Base-by-base conservation (phyloP, 176 grass and related monocot species). In the Chrysopogon serrulatus region DNA sequence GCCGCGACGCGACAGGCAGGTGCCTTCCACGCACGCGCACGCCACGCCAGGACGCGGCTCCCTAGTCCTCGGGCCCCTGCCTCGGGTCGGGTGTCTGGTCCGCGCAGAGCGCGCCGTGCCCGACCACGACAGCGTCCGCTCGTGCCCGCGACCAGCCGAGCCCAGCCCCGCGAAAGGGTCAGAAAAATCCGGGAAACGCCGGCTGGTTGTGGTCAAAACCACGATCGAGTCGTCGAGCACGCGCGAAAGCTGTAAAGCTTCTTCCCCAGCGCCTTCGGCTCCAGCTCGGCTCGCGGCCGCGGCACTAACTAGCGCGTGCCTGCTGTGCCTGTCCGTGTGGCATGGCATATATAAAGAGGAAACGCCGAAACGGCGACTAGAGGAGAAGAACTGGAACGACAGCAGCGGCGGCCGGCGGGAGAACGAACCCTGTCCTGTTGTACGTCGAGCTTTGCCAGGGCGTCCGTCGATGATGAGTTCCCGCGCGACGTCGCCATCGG, bases 221-320 rank as follows among this genome's bases (percentile, higher is more conserved):
- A 19, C 26, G 42, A 73, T 73, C 70, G 24, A 26, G 69, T 73
- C 70, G 26, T 73, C 40, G 7, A 26, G 42, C 11, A 23, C 30
- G 28, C 36, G 71, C 30, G 69, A 70, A 62, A 61, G 69, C 87
- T 43, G 88, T 63, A 71, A 54, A 76, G 87, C 79, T 28, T 73
- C 79, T 28, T 73, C 11, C 41, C 23, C 37, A 7, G 23, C 27
- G 8, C 10, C 63, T 45, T 47, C 21, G 44, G 10, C 0, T 53
- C 47, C 76, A 33, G 51, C 47, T 60, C 86, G 34, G 34, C 53
- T 49, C 53, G 23, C 53, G 53, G 53, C 23, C 27, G 21, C 72
- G 43, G 26, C 21, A 42, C 12, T n/a, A 71, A 5, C 41, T 16
- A 6, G 69, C 18, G 68, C 57, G 33, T 30, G 54, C 71, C 28